Conservation (phyloP, 305 asterid species). For the Plantago coronopus region DNA sequence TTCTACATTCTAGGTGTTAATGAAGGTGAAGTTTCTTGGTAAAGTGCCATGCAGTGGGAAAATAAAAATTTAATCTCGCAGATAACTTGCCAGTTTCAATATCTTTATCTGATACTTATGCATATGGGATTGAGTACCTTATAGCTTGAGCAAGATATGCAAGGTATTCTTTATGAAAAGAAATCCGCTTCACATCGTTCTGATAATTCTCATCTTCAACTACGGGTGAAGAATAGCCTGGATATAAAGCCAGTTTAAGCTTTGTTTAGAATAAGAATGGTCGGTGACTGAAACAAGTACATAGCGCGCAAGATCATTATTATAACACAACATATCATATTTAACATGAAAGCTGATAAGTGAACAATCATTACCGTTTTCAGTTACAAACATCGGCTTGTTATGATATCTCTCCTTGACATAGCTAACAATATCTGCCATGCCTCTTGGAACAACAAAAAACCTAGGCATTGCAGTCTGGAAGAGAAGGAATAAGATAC, state of each 20-base stretch:
- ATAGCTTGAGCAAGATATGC: slow-evolving; percentile 56
- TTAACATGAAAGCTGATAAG: background rate
- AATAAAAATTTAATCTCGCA: background rate
- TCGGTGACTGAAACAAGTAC: background rate
- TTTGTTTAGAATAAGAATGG: too few species aligned
- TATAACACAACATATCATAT: too few species aligned
- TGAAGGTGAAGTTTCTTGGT: too few species aligned
- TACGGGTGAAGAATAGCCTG: slow-evolving; percentile 56
- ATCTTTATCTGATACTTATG: background rate
- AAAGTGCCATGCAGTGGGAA: too few species aligned
- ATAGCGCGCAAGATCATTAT: background rate
- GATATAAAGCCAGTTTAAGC: background rate
- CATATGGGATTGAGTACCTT: slow-evolving; percentile 33
- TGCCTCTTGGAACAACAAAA: slow-evolving; percentile 68
- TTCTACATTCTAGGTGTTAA: too few species aligned
- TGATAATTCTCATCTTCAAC: slow-evolving; percentile 30
- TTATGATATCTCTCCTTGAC: slow-evolving; percentile 59
- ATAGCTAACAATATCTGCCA: slow-evolving; percentile 54
- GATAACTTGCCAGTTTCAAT: background rate
- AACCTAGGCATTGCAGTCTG: slow-evolving; percentile 58
- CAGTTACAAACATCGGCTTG: slow-evolving; percentile 71
- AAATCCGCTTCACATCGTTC: slow-evolving; percentile 51
- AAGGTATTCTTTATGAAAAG: slow-evolving; percentile 53
- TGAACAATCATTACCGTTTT: slow-evolving; percentile 46
- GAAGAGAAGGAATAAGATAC: slow-evolving; percentile 14